Base-by-base conservation (phyloP, 176 grass and related monocot species). In the Avena sativa region DNA sequence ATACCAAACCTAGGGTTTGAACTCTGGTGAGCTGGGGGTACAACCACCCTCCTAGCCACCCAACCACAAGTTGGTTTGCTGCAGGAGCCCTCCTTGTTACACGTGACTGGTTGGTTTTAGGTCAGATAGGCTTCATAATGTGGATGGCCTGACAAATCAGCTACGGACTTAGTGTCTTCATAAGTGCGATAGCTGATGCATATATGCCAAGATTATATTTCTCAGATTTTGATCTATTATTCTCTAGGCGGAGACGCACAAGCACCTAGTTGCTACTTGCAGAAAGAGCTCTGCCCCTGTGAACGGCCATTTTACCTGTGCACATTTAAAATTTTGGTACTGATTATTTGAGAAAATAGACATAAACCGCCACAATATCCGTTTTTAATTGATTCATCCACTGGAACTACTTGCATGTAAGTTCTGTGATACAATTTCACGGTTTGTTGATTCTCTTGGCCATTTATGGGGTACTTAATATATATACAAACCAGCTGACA, bases 321-420 rank as follows among this genome's bases (percentile, higher is more conserved):
- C 56, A 59, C 36, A 81, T 81, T 64, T 65, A 65, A 66, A 50
- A 26, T n/a, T 13, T 52, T 68, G 61, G 46, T 14, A 51, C 63
- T 14, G 61, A 81, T 66, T 81, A 19, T 13, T 81, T 10, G 60
- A 66, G 9, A 49, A 11, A 61, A 47, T 47, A 9, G 1, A 47
- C 64, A 62, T 4, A 25, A 80, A 80, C 78, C 40, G 48, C 23
- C 48, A 14, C 78, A 80, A 48, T 65, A 59, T 12, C 32, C 19
- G 25, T 56, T 71, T 49, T 55, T 30, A 71, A 17, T 25, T 53
- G 64, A 40, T 70, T 70, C 65, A 40, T 82, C 30, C 28, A 32
- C 13, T 62, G 19, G 12, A 61, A 61, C 25, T 71, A 82, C 28
- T 23, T 50, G 12, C 69, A 58, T 1, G 32, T 55, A 55, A 5